Evolutionary conservation across 2,329 filamentous ascomycete species (phyloP).

Genomic region (Sporothrix curviconia): DNA sequence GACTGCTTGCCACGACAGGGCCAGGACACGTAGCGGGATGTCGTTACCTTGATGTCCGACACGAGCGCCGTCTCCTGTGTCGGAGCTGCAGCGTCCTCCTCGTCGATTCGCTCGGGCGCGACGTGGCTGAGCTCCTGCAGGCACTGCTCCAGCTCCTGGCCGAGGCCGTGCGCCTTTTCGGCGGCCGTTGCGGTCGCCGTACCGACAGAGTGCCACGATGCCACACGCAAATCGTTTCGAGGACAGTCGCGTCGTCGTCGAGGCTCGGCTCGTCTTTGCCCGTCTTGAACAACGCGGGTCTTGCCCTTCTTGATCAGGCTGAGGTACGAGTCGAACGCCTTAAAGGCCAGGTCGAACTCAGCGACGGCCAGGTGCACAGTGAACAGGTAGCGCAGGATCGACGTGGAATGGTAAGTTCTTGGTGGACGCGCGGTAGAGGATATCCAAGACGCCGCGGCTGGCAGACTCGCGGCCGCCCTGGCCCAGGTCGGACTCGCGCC

Average conservation of each 20-base stretch:
- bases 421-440: conserved; percentile 81
- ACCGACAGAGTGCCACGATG: conserved; percentile 73
- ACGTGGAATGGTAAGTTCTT: conserved; percentile 94
- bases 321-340: conserved; percentile 85
- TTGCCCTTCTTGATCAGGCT: conserved; percentile 82
- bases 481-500: conserved; percentile 75
- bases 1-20: conserved; percentile 73
- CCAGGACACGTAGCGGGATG: conserved; percentile 55
- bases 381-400: conserved; percentile 80
- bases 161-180: conserved; percentile 70
- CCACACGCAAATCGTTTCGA: conserved; percentile 76
- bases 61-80: conserved; percentile 16
- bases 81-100: not conserved
- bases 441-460: conserved; percentile 72
- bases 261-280: conserved; percentile 64
- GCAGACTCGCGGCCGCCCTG: conserved; percentile 70
- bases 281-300: conserved; percentile 72
- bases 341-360: conserved; percentile 86
- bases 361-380: conserved; percentile 79
- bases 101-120: conserved; percentile 28
- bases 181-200: conserved; percentile 67
- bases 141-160: conserved; percentile 66
- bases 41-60: conserved; percentile 17
- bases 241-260: conserved; percentile 69
- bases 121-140: conserved; percentile 48